Base-by-base conservation (phyloP, 495 filamentous ascomycete genomes). In the Penicillium antarcticum region DNA sequence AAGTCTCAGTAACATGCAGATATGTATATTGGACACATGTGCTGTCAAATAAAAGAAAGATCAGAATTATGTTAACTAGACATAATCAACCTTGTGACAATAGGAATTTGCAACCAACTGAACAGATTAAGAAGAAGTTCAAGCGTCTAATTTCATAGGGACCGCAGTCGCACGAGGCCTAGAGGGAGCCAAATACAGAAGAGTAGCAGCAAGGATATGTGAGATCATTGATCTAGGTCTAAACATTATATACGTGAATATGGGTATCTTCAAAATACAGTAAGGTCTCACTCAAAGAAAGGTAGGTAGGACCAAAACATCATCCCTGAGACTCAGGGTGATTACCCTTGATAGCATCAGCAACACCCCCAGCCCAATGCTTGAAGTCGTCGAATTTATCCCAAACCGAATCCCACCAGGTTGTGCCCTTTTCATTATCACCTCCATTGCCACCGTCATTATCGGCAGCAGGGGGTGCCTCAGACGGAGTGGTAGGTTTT, bases 281-380 rank as follows among this genome's bases (percentile, higher is more conserved):
- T n/a, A 50, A 23, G 40, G 38, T 39, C 24, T 9, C 41, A 32
- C 5, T n/a, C 7, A 1, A 42, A 18, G 24, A 10, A 31, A 23
- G 5, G 26, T 29, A 29, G 5, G 7, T 29, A 10, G 7, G 10
- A 31, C 17, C 18, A 45, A 34, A 4, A 21, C 14, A 32, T 36
- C 34, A 45, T 18, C 42, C 41, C 8, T 31, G 21, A 35, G 44
- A 52, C 23, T 52, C 39, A 19, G 65, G 55, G 14, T 66, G 62
- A 34, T 69, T 65, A 43, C 71, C 73, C 39, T 72, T 65, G 39
- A 69, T 57, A 2, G 67, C 60, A 12, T 61, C 60, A 11, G 70
- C 58, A 33, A 74, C 21, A 38, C 71, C 66, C 8, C 47, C 56
- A 19, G 69, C 67, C 73, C 73, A 76, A 29, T 74, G 50, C 47